These are phyloP conservation scores for Aspergillus neotritici DNA, from an alignment of 2,329 filamentous ascomycete species.

Conservation along the genomic window DNA sequence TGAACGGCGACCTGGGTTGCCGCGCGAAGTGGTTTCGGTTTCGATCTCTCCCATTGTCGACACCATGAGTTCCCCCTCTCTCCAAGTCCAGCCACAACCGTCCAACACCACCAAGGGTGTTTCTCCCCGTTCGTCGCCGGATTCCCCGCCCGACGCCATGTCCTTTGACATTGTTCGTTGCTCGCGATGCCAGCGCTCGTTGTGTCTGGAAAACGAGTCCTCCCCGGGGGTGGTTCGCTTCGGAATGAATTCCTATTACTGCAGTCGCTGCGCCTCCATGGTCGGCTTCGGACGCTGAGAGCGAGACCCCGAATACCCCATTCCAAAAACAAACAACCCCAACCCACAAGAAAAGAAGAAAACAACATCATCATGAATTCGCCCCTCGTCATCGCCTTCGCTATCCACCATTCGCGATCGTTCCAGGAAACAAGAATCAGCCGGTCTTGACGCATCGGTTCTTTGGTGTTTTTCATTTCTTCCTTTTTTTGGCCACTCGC, in stretches of 20 bases:
- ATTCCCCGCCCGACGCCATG: slow-evolving; percentile 18
- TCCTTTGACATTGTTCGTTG: slow-evolving; percentile 43
- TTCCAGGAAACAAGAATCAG: no score
- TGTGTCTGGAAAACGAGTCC: slow-evolving; percentile 37
- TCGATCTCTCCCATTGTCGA: not conserved
- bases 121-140: slow-evolving; percentile 18
- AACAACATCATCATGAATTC: slow-evolving; percentile 1
- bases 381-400: not conserved
- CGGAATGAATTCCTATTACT: slow-evolving; percentile 48
- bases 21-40: not conserved
- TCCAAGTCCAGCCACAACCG: slow-evolving; percentile 28
- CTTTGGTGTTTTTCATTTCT: not conserved
- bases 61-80: slow-evolving; percentile 34
- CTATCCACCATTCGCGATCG: no score
- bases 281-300: slow-evolving; percentile 41
- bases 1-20: no score
- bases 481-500: slow-evolving; percentile 1
- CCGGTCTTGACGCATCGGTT: no score
- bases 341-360: not conserved
- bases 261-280: slow-evolving; percentile 41
- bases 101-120: slow-evolving; percentile 19
- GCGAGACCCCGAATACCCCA: not conserved
- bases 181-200: slow-evolving; percentile 44
- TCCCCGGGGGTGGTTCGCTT: slow-evolving; percentile 39
- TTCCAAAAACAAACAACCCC: slow-evolving; percentile 2